Evolutionary conservation across 306 rosid genomes (phyloP), one percentile per base, ranked within the genome.

Genomic region (Crataegus laevigata): DNA sequence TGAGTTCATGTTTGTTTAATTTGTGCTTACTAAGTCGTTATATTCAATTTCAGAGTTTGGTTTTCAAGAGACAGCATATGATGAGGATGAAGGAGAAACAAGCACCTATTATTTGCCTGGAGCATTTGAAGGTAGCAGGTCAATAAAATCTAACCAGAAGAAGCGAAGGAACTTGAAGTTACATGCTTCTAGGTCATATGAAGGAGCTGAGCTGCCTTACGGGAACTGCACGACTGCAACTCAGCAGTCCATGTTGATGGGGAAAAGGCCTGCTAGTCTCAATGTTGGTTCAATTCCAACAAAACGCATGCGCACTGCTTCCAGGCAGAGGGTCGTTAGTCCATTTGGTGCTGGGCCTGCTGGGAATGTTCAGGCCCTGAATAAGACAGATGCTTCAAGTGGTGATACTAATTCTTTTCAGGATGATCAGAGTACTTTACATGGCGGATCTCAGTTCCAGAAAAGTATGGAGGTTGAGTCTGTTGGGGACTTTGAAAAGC

Each of bases 331-430:
- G 88, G 88, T 90, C 80, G 69, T 83, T 57, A 88, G 92, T 90
- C 97, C 97, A 77, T 90, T 86, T 78, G 54, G 91, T 74, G 79
- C 70, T 67, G 80, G 89, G 72, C 83, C 82, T 82, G 55, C 85
- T 77, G 93, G 89, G 80, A 80, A 82, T 73, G 42, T 73, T 58
- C 94, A 89, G 76, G 82, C 87, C 83, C 96, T 82, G 83, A 84
- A 82, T 69, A 96, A 88, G 87, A 84, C 93, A 60, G 99, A 96
- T 79, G 99, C 97, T 87, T 96, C 98, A 26, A 96, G 99, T 73
- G 99, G 99, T 55, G 99, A 96, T 83, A 90, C 99, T 34, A 92
- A 86, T 85, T 96, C 99, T 79, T 92, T 88, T 85, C 99, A 89
- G 82, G 99, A 96, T 80, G 99, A 96, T 82, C 97, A 92, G 84